phyloP scores from a whole-genome alignment of 805 yeast species.

The Blastobotrys mokoenaii region DNA sequence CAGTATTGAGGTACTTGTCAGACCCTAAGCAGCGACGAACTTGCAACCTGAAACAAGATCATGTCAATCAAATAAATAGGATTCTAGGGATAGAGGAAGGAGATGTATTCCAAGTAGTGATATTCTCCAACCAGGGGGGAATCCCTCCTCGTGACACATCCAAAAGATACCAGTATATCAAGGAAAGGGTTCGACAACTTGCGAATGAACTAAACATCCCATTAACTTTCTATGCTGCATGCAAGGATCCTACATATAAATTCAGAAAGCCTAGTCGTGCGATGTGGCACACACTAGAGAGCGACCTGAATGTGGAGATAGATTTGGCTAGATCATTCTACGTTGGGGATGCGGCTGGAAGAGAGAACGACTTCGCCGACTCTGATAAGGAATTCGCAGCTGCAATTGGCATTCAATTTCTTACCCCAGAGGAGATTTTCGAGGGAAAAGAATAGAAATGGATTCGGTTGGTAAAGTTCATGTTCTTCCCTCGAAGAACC shows the following conservation, averaged over 20 bases:
- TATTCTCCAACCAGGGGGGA: conserved; percentile 85
- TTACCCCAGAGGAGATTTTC: conserved; percentile 62
- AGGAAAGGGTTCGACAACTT: conserved; percentile 23
- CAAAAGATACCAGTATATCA: conserved; percentile 29
- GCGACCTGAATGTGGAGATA: conserved; percentile 32
- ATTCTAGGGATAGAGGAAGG: conserved; percentile 10
- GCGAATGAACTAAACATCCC: conserved; percentile 23
- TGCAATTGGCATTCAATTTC: conserved; percentile 44
- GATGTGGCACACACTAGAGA: conserved; percentile 55
- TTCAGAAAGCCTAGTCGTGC: conserved; percentile 68
- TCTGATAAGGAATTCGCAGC: conserved; percentile 67
- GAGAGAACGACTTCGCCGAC: conserved; percentile 69
- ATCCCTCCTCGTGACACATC: conserved; percentile 34
- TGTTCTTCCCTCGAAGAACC: conserved; percentile 1
- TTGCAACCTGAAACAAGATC: not conserved
- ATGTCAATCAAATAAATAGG: conserved; percentile 3
- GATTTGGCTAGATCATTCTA: conserved; percentile 44
- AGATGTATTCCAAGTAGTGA: conserved; percentile 39
- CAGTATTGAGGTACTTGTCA: not conserved
- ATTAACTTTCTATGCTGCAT: conserved; percentile 53
- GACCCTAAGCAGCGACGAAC: not conserved
- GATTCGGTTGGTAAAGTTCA: not conserved
- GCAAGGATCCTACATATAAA: conserved; percentile 41
- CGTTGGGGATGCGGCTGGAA: conserved; percentile 98
- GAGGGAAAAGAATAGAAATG: not conserved